Evolutionary conservation across 2,329 filamentous ascomycete genomes (phyloP), one percentile per base, ranked within the genome.

Genomic region (Drechslerella coelobrocha): DNA sequence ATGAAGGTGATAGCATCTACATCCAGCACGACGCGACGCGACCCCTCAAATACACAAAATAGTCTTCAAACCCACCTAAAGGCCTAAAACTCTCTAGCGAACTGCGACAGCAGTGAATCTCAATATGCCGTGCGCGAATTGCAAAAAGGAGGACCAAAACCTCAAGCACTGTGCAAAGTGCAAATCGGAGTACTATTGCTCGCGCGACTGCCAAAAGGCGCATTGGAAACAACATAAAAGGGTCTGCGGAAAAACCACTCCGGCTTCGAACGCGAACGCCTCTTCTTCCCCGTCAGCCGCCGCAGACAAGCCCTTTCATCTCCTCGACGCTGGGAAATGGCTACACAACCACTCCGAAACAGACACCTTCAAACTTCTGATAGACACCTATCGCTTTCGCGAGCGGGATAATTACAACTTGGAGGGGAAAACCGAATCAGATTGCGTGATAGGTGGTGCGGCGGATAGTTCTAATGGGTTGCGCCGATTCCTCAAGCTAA

Each of bases 151-250:
- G 3, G 27, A 8, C 10, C 47, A 47, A 19, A 17, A 37, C 12
- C 75, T 81, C 43, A 81, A 79, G 68, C 71, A 76, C 54, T 84
- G 83, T 75, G 79, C 80, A n/a, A 82, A 80, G 72, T 84, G 83
- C 79, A 78, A 77, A n/a, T 73, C 73, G 0, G 78, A 79, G 0
- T 77, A 73, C 24, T 85, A 85, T 77, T 86, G 84, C 78, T 82
- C 81, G 43, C 78, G 78, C 23, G 79, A 81, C 34, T 85, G 84
- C 77, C 81, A 85, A 75, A 83, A 81, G 72, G 74, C 76, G 1
- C 79, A 85, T 74, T 85, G 81, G 82, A 82, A 82, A 72, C 24
- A 14, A 1, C 83, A 85, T 76, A 82, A 82, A 73, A 80, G 79
- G 65, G 69, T 75, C 7, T 84, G 82, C 76, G 74, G 50, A 31